Evolutionary conservation across 1,284 basidiomycete species (phyloP), one percentile per base, ranked within the genome.

Genomic region (Ganoderma multipileum): DNA sequence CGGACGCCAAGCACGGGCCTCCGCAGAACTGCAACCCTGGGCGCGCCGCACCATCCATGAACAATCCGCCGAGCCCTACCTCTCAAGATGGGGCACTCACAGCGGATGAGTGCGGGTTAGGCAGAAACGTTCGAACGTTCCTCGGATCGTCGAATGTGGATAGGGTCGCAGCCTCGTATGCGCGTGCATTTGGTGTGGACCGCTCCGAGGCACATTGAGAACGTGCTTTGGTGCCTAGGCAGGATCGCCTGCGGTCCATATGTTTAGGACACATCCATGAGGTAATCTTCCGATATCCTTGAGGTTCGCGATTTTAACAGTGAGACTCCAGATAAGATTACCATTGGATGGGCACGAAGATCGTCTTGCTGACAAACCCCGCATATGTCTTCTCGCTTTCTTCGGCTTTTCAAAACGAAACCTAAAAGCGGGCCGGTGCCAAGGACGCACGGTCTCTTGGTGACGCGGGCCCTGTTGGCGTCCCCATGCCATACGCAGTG

Each of bases 81-180:
- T 64, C 52, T 66, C 65, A 63, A 67, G 54, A 63, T 47, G 65
- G 50, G 47, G 57, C 65, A 58, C 39, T 68, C 66, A 66, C 71
- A 70, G 66, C 23, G 18, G 20, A 23, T 39, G 58, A 52, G 55
- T 44, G 12, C n/a, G 57, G 57, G 38, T 44, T 42, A 26, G 58
- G 58, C 28, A 42, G n/a, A 26, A 42, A 28, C n/a, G 59, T 41
- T 61, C 71, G 69, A 72, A 72, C 71, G 69, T 72, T 72, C 66
- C 60, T 72, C 66, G 52, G 71, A 72, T 72, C 71, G 60, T 69
- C 71, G 69, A 33, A 7, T 8, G 20, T 62, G 58, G 33, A 66
- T 54, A 41, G 33, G 69, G 64, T 26, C 23, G 36, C 58, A 11
- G 23, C 38, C 36, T n/a, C 4, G n/a, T 60, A 23, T 39, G 38